A percentile compares a stretch with the other conserved stretches of the same genome.
Evolutionary conservation across 1,139 yeast species (phyloP).

Genomic region (Nakaseomyces uthaithaninus): DNA sequence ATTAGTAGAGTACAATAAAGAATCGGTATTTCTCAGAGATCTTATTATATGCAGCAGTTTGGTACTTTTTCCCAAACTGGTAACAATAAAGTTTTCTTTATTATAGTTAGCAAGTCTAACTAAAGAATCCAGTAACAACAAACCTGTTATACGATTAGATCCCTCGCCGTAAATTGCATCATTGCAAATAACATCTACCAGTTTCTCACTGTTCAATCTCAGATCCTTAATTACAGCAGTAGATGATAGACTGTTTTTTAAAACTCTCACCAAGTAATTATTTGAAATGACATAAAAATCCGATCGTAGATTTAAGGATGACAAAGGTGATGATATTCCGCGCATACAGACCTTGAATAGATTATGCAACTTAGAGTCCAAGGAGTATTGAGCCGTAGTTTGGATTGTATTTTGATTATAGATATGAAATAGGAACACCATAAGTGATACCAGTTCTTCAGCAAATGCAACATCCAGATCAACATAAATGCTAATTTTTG

Average conservation of each 20-base stretch:
- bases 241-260: conserved; percentile 37
- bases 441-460: conserved; percentile 66
- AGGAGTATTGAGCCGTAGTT: conserved; percentile 34
- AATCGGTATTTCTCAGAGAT: conserved; percentile 63
- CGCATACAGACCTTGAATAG: conserved; percentile 65
- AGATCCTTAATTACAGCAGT: conserved; percentile 46
- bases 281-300: conserved; percentile 71
- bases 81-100: conserved; percentile 51
- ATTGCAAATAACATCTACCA: conserved; percentile 58
- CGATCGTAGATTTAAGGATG: conserved; percentile 62
- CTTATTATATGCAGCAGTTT: conserved; percentile 57
- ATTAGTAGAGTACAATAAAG: conserved; percentile 37
- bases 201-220: conserved; percentile 50
- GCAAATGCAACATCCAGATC: conserved; percentile 60
- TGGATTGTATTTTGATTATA: conserved; percentile 42
- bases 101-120: conserved; percentile 49
- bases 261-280: conserved; percentile 51
- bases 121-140: conserved; percentile 62
- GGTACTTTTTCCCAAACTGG: conserved; percentile 55
- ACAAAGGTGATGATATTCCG: conserved; percentile 62
- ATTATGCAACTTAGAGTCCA: conserved; percentile 47
- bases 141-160: conserved; percentile 64
- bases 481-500: conserved; percentile 67
- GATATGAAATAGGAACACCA: conserved; percentile 61
- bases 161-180: conserved; percentile 82